Base-by-base conservation (phyloP, 2,329 filamentous ascomycete species). In the Fusarium keratoplasticum region DNA sequence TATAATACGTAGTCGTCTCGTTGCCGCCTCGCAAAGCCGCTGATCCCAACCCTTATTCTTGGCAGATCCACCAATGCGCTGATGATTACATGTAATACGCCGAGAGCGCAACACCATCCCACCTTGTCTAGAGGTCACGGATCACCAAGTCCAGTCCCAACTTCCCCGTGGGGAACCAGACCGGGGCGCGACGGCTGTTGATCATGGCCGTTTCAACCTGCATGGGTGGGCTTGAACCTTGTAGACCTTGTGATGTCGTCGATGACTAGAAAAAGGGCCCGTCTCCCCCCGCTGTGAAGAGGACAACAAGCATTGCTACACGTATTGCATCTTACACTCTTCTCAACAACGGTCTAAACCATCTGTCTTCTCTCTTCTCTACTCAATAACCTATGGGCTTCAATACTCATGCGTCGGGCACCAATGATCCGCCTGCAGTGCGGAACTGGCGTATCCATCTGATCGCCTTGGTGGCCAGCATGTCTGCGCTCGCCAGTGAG, bases 401-500 rank as follows among this genome's bases (percentile, higher is more conserved):
- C 67, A 81, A 73, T 72, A 81, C 79, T 70, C 78, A 80, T 72
- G 80, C 82, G 54, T 86, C 85, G 80, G 82, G 80, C 70, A 81
- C 80, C 50, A 73, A 75, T 61, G 80, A 81, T 71, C 80, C 80
- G 70, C 79, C 80, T 44, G 80, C 80, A 70, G 79, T 81, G 67
- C 78, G 80, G 44, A 81, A 81, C 70, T 80, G 79, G 79, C 75
- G 76, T 66, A 81, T 81, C 72, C 80, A 81, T 57, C 63, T 80
- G 61, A 77, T 81, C 61, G 80, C 80, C 36, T 67, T 80, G 22
- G 80, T 80, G 59, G 79, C 75, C 27, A 81, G 78, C 69, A 81
- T 81, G 80, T 81, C 80, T 57, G 80, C 80, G 29, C 77, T 81
- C 31, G 78, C 80, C 47, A 81, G 80, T 81, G 69, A 61, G 80